These are phyloP conservation scores for Omphalea diandra DNA, from an alignment of 441 rosid species.

Conservation along the genomic window DNA sequence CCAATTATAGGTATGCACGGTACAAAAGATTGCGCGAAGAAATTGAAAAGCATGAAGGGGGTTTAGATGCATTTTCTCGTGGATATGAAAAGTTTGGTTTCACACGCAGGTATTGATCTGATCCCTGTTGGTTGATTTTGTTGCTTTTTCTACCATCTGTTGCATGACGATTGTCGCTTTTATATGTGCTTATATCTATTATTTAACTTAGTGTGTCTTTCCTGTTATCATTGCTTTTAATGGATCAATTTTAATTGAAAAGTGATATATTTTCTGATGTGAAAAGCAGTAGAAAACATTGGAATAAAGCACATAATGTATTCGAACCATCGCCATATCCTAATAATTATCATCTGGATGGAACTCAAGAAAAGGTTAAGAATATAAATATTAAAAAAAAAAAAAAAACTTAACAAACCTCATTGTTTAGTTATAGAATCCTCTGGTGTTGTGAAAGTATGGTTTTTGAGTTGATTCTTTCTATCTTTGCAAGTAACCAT, in stretches of 20 bases:
- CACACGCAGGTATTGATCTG: conserved; percentile 60
- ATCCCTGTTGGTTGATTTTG: conserved; percentile 6
- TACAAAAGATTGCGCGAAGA: conserved; percentile 69
- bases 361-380: too few relatives aligned
- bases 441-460: conserved; percentile 5
- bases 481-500: background rate
- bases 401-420: too few relatives aligned
- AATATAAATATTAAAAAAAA: too few relatives aligned
- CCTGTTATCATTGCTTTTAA: background rate
- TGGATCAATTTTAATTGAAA: conserved; percentile 4
- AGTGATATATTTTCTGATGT: background rate
- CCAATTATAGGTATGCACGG: conserved; percentile 52
- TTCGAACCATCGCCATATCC: too few relatives aligned
- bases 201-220: background rate
- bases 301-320: too few relatives aligned
- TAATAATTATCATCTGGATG: too few relatives aligned
- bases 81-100: conserved; percentile 96
- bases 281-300: background rate
- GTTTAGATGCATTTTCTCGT: conserved; percentile 88
- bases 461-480: background rate
- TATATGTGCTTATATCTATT: background rate
- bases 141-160: background rate
- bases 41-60: conserved; percentile 85
- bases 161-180: conserved; percentile 15
- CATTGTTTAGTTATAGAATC: background rate